Conservation (phyloP, 345 rosid genomes). For the Zanthoxylum bungeanum region DNA sequence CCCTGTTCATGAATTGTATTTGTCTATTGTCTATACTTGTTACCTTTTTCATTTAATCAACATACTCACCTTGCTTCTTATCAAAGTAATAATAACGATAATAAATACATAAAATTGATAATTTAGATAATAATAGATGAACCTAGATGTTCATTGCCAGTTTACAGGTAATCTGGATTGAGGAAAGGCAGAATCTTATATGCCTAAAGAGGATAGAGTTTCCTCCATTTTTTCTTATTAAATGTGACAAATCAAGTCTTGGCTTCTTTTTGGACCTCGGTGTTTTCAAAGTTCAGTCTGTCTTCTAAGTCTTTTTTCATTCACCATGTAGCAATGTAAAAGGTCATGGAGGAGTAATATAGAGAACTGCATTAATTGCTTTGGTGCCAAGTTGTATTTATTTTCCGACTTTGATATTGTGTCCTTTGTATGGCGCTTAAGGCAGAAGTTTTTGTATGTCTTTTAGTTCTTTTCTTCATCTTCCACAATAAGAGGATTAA, state of each 20-base stretch:
- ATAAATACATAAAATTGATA: too few relatives aligned
- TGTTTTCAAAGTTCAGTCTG: background rate
- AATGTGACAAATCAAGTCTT: background rate
- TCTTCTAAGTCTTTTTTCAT: background rate
- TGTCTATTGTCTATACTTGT: background rate
- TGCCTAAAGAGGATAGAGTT: background rate
- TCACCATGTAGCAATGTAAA: background rate
- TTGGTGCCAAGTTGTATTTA: background rate
- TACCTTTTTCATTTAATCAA: too few relatives aligned
- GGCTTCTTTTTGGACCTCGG: background rate
- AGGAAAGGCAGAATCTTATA: background rate
- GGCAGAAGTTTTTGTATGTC: background rate
- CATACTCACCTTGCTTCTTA: background rate
- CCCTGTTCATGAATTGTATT: background rate
- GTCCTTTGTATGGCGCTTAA: background rate
- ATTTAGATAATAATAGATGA: background rate
- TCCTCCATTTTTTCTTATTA: background rate
- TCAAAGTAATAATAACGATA: too few relatives aligned
- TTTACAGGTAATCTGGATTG: background rate
- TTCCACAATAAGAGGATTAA: background rate
- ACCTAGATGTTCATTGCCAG: background rate
- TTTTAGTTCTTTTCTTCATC: background rate
- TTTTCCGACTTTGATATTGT: background rate
- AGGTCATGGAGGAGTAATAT: background rate
- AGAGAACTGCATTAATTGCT: background rate